Conservation (phyloP, 345 rosid species). For the Euphorbia peplus region DNA sequence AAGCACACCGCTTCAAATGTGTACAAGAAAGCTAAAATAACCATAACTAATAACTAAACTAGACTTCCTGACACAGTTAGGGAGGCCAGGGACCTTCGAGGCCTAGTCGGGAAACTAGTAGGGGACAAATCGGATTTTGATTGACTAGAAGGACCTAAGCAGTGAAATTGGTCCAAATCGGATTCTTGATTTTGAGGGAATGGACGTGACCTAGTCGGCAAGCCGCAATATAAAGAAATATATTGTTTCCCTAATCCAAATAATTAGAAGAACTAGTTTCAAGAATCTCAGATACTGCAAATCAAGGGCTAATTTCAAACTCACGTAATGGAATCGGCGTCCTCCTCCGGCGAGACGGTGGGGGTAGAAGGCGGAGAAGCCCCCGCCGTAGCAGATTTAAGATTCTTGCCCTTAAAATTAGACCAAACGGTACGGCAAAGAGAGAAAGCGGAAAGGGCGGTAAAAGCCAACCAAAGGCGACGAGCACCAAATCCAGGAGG, state of each 20-base stretch:
- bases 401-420: constrained; percentile 38
- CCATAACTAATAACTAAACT: too few relatives aligned
- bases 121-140: too few relatives aligned
- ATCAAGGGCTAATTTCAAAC: not conserved
- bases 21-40: too few relatives aligned
- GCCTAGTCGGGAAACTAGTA: too few relatives aligned
- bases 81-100: too few relatives aligned
- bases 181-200: too few relatives aligned
- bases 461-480: constrained; percentile 84
- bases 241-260: not conserved
- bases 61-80: not conserved
- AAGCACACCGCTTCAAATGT: too few relatives aligned
- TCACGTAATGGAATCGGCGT: constrained; percentile 36
- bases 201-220: too few relatives aligned
- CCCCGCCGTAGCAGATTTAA: constrained; percentile 30
- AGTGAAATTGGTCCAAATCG: too few relatives aligned
- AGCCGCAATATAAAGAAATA: too few relatives aligned
- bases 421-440: constrained; percentile 71
- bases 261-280: not conserved
- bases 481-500: constrained; percentile 97
- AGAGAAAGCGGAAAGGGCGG: constrained; percentile 84
- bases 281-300: not conserved
- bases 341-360: constrained; percentile 27
- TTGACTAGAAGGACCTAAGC: too few relatives aligned
- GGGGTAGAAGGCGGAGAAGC: constrained; percentile 12